Evolutionary conservation across 768 basidiomycete species (phyloP).

Genomic region (Rhizopogon vinicolor): DNA sequence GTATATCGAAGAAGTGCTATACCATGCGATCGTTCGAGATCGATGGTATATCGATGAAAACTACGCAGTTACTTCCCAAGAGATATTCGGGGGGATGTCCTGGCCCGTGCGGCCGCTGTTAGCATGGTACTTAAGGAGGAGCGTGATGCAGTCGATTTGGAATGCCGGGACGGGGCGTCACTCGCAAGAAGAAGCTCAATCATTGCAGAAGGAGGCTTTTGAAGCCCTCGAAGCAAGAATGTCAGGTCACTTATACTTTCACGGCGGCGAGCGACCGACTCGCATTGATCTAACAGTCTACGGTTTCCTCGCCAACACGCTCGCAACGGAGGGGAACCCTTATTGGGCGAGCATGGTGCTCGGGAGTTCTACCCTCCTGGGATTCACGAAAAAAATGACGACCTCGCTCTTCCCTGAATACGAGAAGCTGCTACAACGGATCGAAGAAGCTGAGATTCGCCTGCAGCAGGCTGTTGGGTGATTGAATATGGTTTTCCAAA

Average conservation of each 20-base stretch:
- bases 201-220: conserved; percentile 24
- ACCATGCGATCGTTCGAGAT: conserved; percentile 22
- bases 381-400: conserved; percentile 21
- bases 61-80: conserved; percentile 8
- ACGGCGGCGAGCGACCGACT: conserved; percentile 21
- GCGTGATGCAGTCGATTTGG: conserved; percentile 11
- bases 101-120: conserved; percentile 20
- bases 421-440: conserved; percentile 9
- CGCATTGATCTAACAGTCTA: conserved; percentile 24
- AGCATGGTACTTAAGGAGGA: conserved; percentile 18
- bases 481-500: neutral
- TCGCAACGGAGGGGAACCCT: conserved; percentile 19
- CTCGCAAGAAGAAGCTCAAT: conserved; percentile 26
- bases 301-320: conserved; percentile 27
- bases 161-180: conserved; percentile 26
- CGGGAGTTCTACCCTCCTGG: conserved; percentile 11
- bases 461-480: conserved; percentile 1
- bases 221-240: conserved; percentile 26
- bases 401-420: conserved; percentile 24
- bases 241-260: conserved; percentile 19
- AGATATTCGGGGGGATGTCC: conserved; percentile 9
- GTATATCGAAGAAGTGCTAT: conserved; percentile 27
- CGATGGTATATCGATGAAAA: conserved; percentile 28
- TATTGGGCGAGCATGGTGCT: conserved; percentile 20
- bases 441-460: neutral